Base-by-base conservation (phyloP, 768 basidiomycete genomes). In the Lactifluus echinatus region DNA sequence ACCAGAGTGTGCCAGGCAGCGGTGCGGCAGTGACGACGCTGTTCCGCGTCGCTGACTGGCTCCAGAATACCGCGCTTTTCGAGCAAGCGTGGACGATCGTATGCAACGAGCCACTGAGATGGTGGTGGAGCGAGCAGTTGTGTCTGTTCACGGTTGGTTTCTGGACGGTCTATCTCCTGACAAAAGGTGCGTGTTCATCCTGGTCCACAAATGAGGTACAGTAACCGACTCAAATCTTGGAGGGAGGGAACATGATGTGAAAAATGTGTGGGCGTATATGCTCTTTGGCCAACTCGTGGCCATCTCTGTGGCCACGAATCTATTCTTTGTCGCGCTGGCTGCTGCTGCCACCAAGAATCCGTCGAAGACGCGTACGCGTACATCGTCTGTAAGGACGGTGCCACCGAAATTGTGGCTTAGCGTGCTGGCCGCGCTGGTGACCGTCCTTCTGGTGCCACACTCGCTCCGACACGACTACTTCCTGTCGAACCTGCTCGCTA, bases 101-200 rank as follows among this genome's bases (percentile, higher is more conserved):
- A 14, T 55, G 53, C 21, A 68, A 34, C 21, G 73, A 75, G 29
- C 68, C 73, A 0, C 56, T 75, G 43, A 79, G 78, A 47, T 86
- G 83, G 83, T 86, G 83, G 84, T 84, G 83, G 81, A 80, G 79
- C 60, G 78, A 83, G 66, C 81, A 84, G 64, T 67, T 84, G 14
- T 84, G 81, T 65, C 63, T 81, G 21, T 84, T 75, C 70, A 83
- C 83, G 4, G 77, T 74, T 6, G 80, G 81, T 1, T 70, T 75
- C 15, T 81, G 80, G 77, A 80, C 81, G 0, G 66, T 79, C 1
- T 76, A 83, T 56, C 63, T 85, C 1, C 69, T 70, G 14, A 68
- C 69, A 5, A 73, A 84, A 72, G 81, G 85, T 81, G 55, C 56
- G 72, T 65, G 33, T 29, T n/a, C n/a, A n/a, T n/a, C n/a, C n/a